These are phyloP conservation scores for Starmera dryadoides DNA, from an alignment of 805 yeast genomes.

Conservation along the genomic window DNA sequence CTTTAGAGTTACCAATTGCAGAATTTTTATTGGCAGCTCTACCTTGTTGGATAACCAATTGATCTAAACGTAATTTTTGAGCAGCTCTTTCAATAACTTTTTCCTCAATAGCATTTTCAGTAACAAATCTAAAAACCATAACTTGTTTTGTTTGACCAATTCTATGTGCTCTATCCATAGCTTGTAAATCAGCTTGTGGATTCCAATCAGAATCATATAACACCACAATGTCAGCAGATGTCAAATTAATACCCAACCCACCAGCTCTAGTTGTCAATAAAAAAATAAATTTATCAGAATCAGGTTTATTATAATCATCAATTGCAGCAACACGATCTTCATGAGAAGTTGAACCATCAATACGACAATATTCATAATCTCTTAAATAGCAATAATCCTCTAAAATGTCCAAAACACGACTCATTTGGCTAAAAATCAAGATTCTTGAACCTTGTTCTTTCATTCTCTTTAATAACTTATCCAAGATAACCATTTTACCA, in stretches of 20 bases:
- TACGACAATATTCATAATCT: constrained; percentile 81
- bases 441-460: constrained; percentile 80
- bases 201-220: constrained; percentile 95
- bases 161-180: constrained; percentile 97
- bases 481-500: constrained; percentile 86
- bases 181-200: constrained; percentile 96
- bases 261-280: constrained; percentile 93
- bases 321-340: constrained; percentile 90
- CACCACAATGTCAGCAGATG: constrained; percentile 86
- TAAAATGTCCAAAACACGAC: constrained; percentile 77
- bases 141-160: constrained; percentile 97
- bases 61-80: constrained; percentile 86
- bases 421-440: constrained; percentile 89
- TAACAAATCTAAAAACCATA: constrained; percentile 83
- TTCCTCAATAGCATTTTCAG: constrained; percentile 94
- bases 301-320: constrained; percentile 83
- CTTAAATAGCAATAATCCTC: constrained; percentile 89
- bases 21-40: constrained; percentile 43
- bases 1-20: constrained; percentile 59
- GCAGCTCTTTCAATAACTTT: constrained; percentile 95
- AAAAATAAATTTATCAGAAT: constrained; percentile 76
- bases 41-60: constrained; percentile 93
- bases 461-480: constrained; percentile 68
- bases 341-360: constrained; percentile 90
- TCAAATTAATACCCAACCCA: constrained; percentile 89